Conservation (phyloP, 768 basidiomycete genomes). For the Tephrocybe sp. region DNA sequence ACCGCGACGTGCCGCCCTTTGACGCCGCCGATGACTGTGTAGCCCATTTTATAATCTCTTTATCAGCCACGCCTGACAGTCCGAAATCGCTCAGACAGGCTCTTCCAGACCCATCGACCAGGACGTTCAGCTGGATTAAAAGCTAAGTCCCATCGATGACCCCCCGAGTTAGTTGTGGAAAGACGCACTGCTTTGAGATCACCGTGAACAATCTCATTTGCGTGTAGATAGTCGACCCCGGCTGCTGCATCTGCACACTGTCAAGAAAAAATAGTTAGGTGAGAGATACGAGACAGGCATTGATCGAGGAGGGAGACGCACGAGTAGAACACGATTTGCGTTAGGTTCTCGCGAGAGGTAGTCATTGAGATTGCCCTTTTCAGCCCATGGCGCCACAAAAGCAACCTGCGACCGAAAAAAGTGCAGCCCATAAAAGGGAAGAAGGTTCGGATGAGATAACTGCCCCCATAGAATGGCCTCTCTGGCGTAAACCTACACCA, state of each 20-base stretch:
- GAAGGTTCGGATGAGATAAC: conserved; percentile 26
- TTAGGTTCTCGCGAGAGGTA: conserved; percentile 25
- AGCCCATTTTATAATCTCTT: conserved; percentile 16
- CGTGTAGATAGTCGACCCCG: conserved; percentile 26
- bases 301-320: conserved; percentile 21
- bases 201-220: conserved; percentile 25
- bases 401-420: conserved; percentile 19
- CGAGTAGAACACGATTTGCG: conserved; percentile 27
- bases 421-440: conserved; percentile 31
- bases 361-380: conserved; percentile 21
- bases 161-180: background rate
- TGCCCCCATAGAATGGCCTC: conserved; percentile 26
- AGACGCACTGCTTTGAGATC: conserved; percentile 26
- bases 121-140: conserved; percentile 21
- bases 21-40: conserved; percentile 5
- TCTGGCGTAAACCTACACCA: conserved; percentile 6
- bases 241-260: conserved; percentile 21
- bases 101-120: conserved; percentile 21
- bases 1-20: conserved; percentile 21
- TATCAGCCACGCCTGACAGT: conserved; percentile 21
- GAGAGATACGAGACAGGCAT: no score
- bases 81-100: conserved; percentile 29
- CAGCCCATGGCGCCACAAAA: conserved; percentile 32
- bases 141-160: background rate
- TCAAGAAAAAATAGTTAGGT: background rate